These are phyloP conservation scores for Mucor mucedo DNA, from an alignment of 371 early-diverging fungal genomes.

Conservation along the genomic window DNA sequence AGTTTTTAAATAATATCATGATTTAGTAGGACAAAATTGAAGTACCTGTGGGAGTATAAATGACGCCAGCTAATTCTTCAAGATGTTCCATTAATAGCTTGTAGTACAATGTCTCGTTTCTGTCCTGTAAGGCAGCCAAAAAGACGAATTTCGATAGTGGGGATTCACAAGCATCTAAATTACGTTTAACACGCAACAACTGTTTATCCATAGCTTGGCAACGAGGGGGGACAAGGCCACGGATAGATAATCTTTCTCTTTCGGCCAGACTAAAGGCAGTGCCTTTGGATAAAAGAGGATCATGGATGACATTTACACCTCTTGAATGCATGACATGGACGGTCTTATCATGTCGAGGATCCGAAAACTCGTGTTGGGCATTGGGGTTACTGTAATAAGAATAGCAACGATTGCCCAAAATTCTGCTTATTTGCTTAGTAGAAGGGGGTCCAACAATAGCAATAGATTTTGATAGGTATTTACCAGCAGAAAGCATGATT, in stretches of 20 bases:
- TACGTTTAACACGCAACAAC: conserved; percentile 61
- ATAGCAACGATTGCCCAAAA: neutral
- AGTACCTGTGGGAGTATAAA: conserved; percentile 53
- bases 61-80: conserved; percentile 52
- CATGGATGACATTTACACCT: conserved; percentile 64
- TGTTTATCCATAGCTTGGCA: conserved; percentile 71
- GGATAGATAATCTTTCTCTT: conserved; percentile 66
- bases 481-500: conserved; percentile 1
- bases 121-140: conserved; percentile 55
- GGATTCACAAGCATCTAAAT: conserved; percentile 60
- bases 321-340: conserved; percentile 56
- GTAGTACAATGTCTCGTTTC: conserved; percentile 72
- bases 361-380: conserved; percentile 18
- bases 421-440: neutral
- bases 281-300: conserved; percentile 61
- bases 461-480: neutral
- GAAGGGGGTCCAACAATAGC: neutral
- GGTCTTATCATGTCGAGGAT: conserved; percentile 59
- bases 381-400: neutral
- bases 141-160: conserved; percentile 64
- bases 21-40: no score
- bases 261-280: conserved; percentile 69
- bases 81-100: conserved; percentile 66
- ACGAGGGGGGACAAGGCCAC: conserved; percentile 71
- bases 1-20: neutral